A percentile compares a stretch with the other conserved stretches of the same genome.
Evolutionary conservation across 2,329 filamentous ascomycete species (phyloP).

Genomic region (Diaporthe sp.): DNA sequence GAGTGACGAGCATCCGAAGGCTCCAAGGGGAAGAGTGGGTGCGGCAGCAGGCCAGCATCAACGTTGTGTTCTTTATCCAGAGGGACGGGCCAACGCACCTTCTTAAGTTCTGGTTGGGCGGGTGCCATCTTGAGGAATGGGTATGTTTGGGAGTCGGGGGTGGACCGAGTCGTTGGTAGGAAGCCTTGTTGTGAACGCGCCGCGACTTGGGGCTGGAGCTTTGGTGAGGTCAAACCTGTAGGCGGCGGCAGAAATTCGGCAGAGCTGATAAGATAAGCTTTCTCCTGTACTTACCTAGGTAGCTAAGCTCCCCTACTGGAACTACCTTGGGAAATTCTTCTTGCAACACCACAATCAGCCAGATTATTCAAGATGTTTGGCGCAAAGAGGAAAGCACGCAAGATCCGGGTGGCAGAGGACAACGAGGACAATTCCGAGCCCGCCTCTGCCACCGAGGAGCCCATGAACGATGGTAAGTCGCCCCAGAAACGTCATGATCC

Average conservation of each 20-base stretch:
- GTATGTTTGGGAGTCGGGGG: not conserved
- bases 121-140: conserved; percentile 83
- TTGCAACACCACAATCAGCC: not conserved
- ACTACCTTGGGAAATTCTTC: not conserved
- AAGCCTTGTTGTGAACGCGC: conserved; percentile 28
- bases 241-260: conserved; percentile 39
- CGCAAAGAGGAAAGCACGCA: conserved; percentile 78
- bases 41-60: conserved; percentile 8
- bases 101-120: conserved; percentile 98
- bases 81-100: conserved; percentile 68
- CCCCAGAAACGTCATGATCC: not conserved
- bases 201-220: conserved; percentile 33
- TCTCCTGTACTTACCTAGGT: not conserved
- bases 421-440: conserved; percentile 63
- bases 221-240: conserved; percentile 39
- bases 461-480: conserved; percentile 56
- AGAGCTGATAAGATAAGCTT: conserved; percentile 45
- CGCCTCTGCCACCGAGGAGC: conserved; percentile 45
- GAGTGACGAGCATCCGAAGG: conserved; percentile 8
- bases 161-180: conserved; percentile 23
- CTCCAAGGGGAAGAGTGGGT: conserved; percentile 12
- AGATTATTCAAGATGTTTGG: conserved; percentile 65
- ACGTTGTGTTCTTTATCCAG: not conserved
- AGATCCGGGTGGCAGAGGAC: conserved; percentile 79
- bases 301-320: not conserved